phyloP scores from a whole-genome alignment of 192 early-diverging fungal species.

The Phlyctochytrium planicorne region DNA sequence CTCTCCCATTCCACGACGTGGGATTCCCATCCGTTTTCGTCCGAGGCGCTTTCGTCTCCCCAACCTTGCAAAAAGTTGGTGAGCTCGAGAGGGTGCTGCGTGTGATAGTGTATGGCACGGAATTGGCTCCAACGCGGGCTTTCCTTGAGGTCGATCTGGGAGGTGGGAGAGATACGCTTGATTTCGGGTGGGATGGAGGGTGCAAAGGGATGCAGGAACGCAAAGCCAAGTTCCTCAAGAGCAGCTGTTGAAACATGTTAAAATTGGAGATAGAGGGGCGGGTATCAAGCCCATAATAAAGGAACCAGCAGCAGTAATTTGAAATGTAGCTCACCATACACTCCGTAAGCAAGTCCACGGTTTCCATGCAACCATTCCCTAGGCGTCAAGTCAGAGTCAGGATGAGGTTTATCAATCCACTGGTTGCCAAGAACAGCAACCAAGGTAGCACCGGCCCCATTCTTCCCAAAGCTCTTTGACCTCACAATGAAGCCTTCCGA shows the following conservation, averaged over 20 bases:
- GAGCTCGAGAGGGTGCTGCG: slow-evolving; percentile 30
- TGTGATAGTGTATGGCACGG: slow-evolving; percentile 32
- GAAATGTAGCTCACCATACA: slow-evolving; percentile 16
- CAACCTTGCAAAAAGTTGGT: slow-evolving; percentile 23
- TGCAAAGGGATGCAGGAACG: slow-evolving; percentile 26
- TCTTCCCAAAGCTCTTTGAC: not conserved
- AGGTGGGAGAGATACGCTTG: not conserved
- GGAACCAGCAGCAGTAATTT: not conserved
- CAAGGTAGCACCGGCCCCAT: not conserved
- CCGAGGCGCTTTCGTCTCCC: slow-evolving; percentile 6
- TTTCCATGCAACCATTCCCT: slow-evolving; percentile 21
- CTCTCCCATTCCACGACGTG: slow-evolving; percentile 19
- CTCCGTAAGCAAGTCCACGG: slow-evolving; percentile 24
- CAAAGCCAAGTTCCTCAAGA: slow-evolving; percentile 27
- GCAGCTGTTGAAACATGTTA: slow-evolving; percentile 5
- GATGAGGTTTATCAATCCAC: not conserved
- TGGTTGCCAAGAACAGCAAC: slow-evolving; percentile 17
- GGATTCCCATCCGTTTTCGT: slow-evolving; percentile 17
- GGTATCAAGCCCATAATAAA: not conserved
- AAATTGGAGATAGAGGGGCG: too few species aligned
- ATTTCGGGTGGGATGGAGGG: slow-evolving; percentile 19
- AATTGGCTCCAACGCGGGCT: slow-evolving; percentile 23
- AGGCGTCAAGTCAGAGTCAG: slow-evolving; percentile 4
- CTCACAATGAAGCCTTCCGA: slow-evolving; percentile 15
- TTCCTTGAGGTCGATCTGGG: not conserved